Conservation (phyloP, 2,329 filamentous ascomycete species). For the Aureobasidium subglaciale region DNA sequence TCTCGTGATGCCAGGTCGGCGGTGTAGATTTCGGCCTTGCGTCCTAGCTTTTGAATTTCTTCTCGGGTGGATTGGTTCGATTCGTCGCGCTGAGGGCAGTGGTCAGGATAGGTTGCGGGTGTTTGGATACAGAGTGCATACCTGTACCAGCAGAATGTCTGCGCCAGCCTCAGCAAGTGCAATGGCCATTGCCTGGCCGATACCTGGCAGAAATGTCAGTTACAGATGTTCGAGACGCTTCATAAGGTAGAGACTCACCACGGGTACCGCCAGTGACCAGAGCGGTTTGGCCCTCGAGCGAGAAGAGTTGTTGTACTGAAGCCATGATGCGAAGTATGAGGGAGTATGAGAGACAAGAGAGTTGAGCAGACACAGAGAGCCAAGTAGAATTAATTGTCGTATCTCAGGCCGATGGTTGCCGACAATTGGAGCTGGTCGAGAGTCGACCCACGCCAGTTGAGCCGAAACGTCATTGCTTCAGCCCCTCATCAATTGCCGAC, state of each 20-base stretch:
- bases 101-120: background rate
- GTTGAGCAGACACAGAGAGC: background rate
- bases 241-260: conserved; percentile 45
- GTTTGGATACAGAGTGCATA: conserved; percentile 20
- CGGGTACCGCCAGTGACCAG: conserved; percentile 44
- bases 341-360: background rate
- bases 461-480: too few relatives aligned
- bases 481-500: background rate
- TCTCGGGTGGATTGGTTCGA: conserved; percentile 52
- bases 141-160: conserved; percentile 45
- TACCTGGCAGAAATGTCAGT: conserved; percentile 27
- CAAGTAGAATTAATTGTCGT: background rate
- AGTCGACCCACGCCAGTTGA: too few relatives aligned
- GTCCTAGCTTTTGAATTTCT: conserved; percentile 57
- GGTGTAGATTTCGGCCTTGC: conserved; percentile 60
- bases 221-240: background rate
- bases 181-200: conserved; percentile 45
- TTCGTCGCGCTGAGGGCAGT: conserved; percentile 43
- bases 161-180: conserved; percentile 45
- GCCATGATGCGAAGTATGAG: conserved; percentile 22
- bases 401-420: too few relatives aligned
- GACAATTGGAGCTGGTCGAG: too few relatives aligned
- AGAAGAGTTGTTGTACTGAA: conserved; percentile 39
- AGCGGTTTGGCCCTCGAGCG: conserved; percentile 43
- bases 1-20: conserved; percentile 59